Evolutionary conservation across 768 basidiomycete genomes (phyloP).

Genomic region (Pleurotus pulmonarius): DNA sequence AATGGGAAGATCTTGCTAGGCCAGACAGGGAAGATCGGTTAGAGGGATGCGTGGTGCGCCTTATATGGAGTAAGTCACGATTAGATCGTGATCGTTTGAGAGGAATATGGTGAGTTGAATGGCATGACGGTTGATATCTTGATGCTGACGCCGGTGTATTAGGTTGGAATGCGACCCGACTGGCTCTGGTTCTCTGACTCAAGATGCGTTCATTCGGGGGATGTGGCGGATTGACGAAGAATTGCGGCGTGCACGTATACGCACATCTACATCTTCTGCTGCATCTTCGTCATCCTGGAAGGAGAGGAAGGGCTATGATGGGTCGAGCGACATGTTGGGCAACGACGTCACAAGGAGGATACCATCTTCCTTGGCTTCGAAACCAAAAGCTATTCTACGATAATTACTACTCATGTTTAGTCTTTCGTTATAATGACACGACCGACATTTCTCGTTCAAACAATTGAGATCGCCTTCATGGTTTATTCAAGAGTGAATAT

Average conservation of each 20-base stretch:
- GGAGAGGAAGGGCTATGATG: slow-evolving; percentile 13
- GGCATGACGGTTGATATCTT: neutral
- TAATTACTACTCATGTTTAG: slow-evolving; percentile 11
- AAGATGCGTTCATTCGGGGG: slow-evolving; percentile 66
- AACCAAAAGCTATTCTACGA: slow-evolving; percentile 25
- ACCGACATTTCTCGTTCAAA: too few relatives aligned
- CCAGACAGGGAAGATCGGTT: slow-evolving; percentile 40
- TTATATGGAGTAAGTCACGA: slow-evolving; percentile 62
- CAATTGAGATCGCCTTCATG: too few relatives aligned
- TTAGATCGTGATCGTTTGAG: slow-evolving; percentile 49
- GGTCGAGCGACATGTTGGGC: slow-evolving; percentile 6
- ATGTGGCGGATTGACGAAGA: slow-evolving; percentile 91
- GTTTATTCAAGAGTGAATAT: too few relatives aligned
- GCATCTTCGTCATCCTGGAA: neutral
- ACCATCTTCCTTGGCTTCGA: slow-evolving; percentile 14
- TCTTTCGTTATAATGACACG: neutral
- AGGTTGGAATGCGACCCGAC: slow-evolving; percentile 72
- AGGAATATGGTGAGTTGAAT: slow-evolving; percentile 56
- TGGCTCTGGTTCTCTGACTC: slow-evolving; percentile 52
- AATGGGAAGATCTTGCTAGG: slow-evolving; percentile 29
- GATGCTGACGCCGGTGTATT: slow-evolving; percentile 1
- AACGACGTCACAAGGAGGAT: slow-evolving; percentile 11
- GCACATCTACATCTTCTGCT: slow-evolving; percentile 14
- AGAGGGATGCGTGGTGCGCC: slow-evolving; percentile 50
- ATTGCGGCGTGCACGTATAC: slow-evolving; percentile 54